These are phyloP conservation scores for Kalmanozyma brasiliensis DNA, from an alignment of 1,284 basidiomycete genomes.

Conservation along the genomic window DNA sequence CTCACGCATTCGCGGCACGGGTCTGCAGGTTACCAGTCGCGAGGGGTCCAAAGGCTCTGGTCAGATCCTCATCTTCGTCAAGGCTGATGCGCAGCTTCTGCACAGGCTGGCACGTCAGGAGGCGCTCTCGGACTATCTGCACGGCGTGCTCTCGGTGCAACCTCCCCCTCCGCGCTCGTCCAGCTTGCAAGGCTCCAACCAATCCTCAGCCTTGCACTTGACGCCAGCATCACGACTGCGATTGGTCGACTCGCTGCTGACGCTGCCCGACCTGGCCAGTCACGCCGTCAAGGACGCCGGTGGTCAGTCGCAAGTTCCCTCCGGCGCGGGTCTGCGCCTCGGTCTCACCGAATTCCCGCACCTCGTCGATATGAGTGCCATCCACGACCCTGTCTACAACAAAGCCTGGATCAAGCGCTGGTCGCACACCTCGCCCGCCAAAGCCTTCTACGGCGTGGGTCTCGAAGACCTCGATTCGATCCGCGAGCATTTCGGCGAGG, in stretches of 20 bases:
- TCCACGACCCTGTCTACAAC: slow-evolving; percentile 64
- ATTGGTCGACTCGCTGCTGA: slow-evolving; percentile 56
- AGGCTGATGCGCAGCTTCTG: slow-evolving; percentile 35
- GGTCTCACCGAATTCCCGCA: slow-evolving; percentile 54
- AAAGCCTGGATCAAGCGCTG: slow-evolving; percentile 59
- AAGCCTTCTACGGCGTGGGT: slow-evolving; percentile 46
- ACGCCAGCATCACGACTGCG: slow-evolving; percentile 56
- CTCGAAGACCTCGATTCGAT: slow-evolving; percentile 60
- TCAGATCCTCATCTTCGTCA: slow-evolving; percentile 61
- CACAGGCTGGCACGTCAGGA: slow-evolving; percentile 34
- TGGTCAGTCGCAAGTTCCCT: slow-evolving; percentile 17
- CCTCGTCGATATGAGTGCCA: slow-evolving; percentile 61
- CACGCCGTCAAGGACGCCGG: slow-evolving; percentile 21
- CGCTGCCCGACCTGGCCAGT: slow-evolving; percentile 31
- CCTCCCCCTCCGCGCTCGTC: slow-evolving; percentile 38
- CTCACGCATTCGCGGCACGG: slow-evolving; percentile 35
- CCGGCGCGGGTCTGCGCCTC: slow-evolving; percentile 54
- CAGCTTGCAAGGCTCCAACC: slow-evolving; percentile 13
- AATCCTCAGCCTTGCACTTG: slow-evolving; percentile 10
- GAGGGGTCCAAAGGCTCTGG: slow-evolving; percentile 39
- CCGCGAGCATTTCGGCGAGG: slow-evolving; percentile 64
- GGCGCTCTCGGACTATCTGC: slow-evolving; percentile 57
- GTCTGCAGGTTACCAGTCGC: slow-evolving; percentile 56
- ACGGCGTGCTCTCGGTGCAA: slow-evolving; percentile 51
- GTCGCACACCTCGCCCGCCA: slow-evolving; percentile 45